A percentile compares a stretch with the other conserved stretches of the same genome.
Evolutionary conservation across 2,329 filamentous ascomycete genomes (phyloP).

Genomic region (Aspergillus caelatus): DNA sequence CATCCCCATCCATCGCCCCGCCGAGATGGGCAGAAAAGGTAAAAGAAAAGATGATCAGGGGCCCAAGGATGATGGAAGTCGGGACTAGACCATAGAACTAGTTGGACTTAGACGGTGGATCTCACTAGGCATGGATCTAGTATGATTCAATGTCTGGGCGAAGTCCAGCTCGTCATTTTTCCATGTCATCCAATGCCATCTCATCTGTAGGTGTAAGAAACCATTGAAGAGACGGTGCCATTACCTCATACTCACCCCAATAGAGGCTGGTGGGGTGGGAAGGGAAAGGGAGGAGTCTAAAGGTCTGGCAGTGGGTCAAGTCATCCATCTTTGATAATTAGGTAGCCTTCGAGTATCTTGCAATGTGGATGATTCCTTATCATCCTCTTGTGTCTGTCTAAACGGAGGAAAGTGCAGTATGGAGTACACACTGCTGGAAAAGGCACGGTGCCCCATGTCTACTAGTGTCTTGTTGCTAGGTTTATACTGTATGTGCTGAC

Average conservation of each 20-base stretch:
- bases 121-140: not conserved
- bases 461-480: not conserved
- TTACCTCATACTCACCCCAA: not conserved
- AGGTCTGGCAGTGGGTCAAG: not conserved
- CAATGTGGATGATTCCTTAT: not conserved
- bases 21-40: slow-evolving; percentile 14
- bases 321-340: not conserved
- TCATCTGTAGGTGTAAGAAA: not conserved
- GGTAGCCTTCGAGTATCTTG: not conserved
- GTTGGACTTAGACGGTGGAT: slow-evolving; percentile 8
- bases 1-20: slow-evolving; percentile 16
- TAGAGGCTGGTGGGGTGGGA: too few relatives aligned
- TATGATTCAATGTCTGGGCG: not conserved
- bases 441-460: not conserved
- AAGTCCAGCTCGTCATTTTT: slow-evolving; percentile 1
- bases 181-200: not conserved
- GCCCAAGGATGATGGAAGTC: not conserved
- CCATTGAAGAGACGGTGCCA: not conserved
- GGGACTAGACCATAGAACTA: slow-evolving; percentile 1
- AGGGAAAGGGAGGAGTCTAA: not conserved
- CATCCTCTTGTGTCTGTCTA: too few relatives aligned
- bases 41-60: slow-evolving; percentile 3
- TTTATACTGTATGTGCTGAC: not conserved
- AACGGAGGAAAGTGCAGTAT: too few relatives aligned
- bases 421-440: not conserved